These are phyloP conservation scores for Ceratocystis smalleyi DNA, from an alignment of 2,329 filamentous ascomycete species.

Conservation along the genomic window DNA sequence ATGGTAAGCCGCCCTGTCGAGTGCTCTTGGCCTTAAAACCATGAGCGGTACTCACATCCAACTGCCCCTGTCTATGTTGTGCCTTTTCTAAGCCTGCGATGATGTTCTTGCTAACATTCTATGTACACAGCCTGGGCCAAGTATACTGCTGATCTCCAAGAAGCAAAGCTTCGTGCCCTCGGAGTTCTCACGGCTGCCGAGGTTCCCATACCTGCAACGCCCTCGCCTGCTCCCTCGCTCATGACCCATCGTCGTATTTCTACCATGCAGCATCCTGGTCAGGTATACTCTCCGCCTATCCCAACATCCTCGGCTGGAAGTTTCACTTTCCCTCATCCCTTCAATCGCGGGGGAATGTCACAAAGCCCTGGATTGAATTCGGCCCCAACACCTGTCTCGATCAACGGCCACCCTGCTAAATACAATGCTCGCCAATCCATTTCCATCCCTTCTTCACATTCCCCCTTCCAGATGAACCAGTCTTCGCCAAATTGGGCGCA, in stretches of 20 bases:
- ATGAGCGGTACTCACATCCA: not conserved
- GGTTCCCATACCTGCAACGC: conserved; percentile 40
- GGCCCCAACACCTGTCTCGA: conserved; percentile 57
- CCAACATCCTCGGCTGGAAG: conserved; percentile 47
- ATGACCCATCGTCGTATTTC: conserved; percentile 23
- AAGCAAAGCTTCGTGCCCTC: conserved; percentile 82
- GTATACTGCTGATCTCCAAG: conserved; percentile 68
- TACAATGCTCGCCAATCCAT: conserved; percentile 59
- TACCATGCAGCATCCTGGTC: conserved; percentile 57
- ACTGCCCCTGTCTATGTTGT: not conserved
- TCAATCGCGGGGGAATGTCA: conserved; percentile 45
- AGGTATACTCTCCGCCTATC: conserved; percentile 72
- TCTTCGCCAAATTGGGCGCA: conserved; percentile 46
- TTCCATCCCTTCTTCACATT: conserved; percentile 45
- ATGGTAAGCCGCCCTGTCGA: conserved; percentile 29
- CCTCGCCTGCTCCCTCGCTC: conserved; percentile 10
- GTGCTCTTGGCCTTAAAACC: not conserved
- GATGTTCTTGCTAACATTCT: conserved; percentile 6
- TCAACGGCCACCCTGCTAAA: conserved; percentile 41
- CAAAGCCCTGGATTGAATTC: conserved; percentile 49
- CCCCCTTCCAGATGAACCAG: conserved; percentile 53
- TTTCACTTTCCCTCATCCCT: conserved; percentile 41
- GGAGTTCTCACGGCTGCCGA: conserved; percentile 71
- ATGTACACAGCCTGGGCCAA: conserved; percentile 42
- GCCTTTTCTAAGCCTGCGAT: not conserved